Evolutionary conservation across 495 filamentous ascomycete genomes (phyloP).

Genomic region (Podospora didyma): DNA sequence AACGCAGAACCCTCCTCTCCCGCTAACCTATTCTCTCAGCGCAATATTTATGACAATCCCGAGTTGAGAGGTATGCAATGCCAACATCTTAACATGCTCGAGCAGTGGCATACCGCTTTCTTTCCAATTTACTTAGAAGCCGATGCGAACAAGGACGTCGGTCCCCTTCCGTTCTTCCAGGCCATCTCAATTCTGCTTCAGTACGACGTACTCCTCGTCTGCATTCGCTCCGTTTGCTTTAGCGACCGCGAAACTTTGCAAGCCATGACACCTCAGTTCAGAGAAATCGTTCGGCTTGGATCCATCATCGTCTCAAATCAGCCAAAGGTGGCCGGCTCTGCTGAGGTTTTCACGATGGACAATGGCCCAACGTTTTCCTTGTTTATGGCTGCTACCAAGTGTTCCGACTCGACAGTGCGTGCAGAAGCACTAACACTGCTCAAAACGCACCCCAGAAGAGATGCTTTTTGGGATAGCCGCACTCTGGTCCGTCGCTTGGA

Average conservation of each 20-base stretch:
- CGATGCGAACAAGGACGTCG: background rate
- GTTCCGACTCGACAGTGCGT: constrained; percentile 10
- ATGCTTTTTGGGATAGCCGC: constrained; percentile 21
- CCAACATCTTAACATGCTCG: constrained; percentile 2
- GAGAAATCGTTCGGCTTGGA: constrained; percentile 18
- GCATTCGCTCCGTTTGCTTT: constrained; percentile 4
- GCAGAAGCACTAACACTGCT: constrained; percentile 13
- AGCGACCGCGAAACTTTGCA: constrained; percentile 8
- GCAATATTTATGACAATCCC: background rate
- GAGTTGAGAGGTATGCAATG: background rate
- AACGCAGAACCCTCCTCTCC: no score
- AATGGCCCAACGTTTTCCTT: constrained; percentile 19
- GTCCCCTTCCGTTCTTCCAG: constrained; percentile 5
- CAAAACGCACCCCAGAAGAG: constrained; percentile 10
- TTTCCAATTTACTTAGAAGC: constrained; percentile 9
- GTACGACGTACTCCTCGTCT: constrained; percentile 13
- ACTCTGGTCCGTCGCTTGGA: no score
- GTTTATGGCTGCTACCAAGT: constrained; percentile 17
- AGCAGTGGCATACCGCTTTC: constrained; percentile 17
- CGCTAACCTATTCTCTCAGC: background rate
- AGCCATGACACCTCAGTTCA: constrained; percentile 10
- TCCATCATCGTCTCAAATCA: constrained; percentile 13
- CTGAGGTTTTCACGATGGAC: constrained; percentile 20
- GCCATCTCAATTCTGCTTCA: constrained; percentile 15
- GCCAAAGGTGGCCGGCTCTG: background rate